Base-by-base conservation (phyloP, 2,329 filamentous ascomycete genomes). In the Lasiodiplodia hormozganensis region DNA sequence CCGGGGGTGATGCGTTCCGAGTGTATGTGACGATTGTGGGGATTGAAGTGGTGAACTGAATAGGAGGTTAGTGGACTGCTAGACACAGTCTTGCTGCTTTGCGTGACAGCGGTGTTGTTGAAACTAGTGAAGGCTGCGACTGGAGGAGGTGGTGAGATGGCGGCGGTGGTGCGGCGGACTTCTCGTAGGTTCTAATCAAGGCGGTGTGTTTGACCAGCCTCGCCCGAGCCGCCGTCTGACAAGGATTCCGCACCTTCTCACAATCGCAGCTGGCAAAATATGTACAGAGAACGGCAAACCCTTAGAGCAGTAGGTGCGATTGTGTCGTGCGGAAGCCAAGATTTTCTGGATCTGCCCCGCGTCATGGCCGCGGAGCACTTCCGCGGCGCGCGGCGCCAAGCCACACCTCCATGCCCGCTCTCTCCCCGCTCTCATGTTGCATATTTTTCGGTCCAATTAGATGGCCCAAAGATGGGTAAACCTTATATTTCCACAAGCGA, bases 151-250 rank as follows among this genome's bases (percentile, higher is more conserved):
- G 31, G n/a, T n/a, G 52, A 11, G 28, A 25, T 28, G 52, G 54
- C 54, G 38, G 56, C 36, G 36, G 31, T 14, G 52, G 6, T 54
- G 52, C 28, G 28, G 53, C 53, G 25, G 51, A 31, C 51, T n/a
- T 18, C 40, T 43, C n/a, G 43, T 47, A 11, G n/a, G 43, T 34
- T 34, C 31, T 34, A 7, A 16, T 36, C 21, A 36, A 49, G 36
- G 58, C 58, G 58, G 58, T 62, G 58, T 62, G 58, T 23, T 21
- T n/a, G 60, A 47, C 51, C 60, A n/a, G 58, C 23, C 14, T 62
- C 12, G 28, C 23, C 60, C 28, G 60, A 12, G 8, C 18, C 51
- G 11, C 16, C 21, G 34, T 7, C 28, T 64, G 60, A n/a, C 16
- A n/a, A 52, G 51, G 43, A 18, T 52, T 52, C 60, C 36, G 16